Base-by-base conservation (phyloP, 352 stramenopile species). In the Phytophthora multivora region DNA sequence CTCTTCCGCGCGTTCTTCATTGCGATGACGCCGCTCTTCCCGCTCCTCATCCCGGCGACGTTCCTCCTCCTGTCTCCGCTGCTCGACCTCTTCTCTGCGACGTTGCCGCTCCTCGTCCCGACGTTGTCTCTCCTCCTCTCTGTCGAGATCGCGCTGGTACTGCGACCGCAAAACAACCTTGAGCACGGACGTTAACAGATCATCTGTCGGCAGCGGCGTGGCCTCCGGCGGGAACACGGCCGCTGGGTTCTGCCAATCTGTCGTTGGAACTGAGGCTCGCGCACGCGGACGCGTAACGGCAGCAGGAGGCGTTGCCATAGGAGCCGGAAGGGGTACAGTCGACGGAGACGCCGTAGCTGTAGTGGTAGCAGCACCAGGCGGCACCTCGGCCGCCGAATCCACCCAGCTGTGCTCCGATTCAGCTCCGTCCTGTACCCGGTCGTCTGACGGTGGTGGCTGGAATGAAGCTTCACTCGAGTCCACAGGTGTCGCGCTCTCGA, bases 121-220 rank as follows among this genome's bases (percentile, higher is more conserved):
- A 46, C 56, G 56, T 15, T 48, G 41, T 19, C 55, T 52, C 16
- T 77, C 64, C 42, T 77, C 69, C 28, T 77, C 69, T 33, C 69
- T 53, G 35, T 77, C 69, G 47, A 77, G 42, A 8, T 77, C 69
- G 10, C 69, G 65, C 43, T 77, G 69, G 35, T 77, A 73, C 35
- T 77, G 69, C 19, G 69, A 77, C 21, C 61, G 65, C 0, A 77
- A 56, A 49, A 74, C 58, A 8, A 73, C 65, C 49, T 77, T 73
- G 0, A 77, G 45, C 45, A 77, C 69, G 1, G 69, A 73, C 11
- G 64, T 74, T 12, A 77, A 45, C 38, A 77, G 30, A 18, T 71
- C 69, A 26, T 77, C 69, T 10, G 39, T 71, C 5, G 69, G 43
- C 18, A 63, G 16, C 6, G 65, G 54, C 21, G 55, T 63, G 6